phyloP scores from a whole-genome alignment of 352 stramenopile species.

The Discostella stelligera region DNA sequence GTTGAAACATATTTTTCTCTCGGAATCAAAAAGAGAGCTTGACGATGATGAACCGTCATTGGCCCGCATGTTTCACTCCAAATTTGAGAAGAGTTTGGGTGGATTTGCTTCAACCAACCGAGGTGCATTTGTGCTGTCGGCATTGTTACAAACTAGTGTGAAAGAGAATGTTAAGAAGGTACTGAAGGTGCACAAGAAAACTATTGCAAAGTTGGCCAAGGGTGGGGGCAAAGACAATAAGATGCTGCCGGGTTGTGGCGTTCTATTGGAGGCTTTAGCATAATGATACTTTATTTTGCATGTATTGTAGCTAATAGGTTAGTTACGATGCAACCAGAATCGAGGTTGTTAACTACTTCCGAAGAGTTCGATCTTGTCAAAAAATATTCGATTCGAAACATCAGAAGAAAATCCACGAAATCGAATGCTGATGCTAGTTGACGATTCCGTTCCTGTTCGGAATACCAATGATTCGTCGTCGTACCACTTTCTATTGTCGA shows the following conservation, averaged over 20 bases:
- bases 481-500: conserved; percentile 43
- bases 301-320: background rate
- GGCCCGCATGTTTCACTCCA: conserved; percentile 52
- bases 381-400: conserved; percentile 10
- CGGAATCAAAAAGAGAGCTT: conserved; percentile 40
- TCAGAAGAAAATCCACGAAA: conserved; percentile 10
- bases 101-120: conserved; percentile 66
- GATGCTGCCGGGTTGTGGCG: conserved; percentile 38
- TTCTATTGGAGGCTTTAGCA: conserved; percentile 42
- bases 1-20: conserved; percentile 76
- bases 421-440: conserved; percentile 15
- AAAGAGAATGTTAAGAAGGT: conserved; percentile 54
- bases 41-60: conserved; percentile 47
- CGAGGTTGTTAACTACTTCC: background rate
- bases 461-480: conserved; percentile 23
- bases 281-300: background rate
- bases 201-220: conserved; percentile 49
- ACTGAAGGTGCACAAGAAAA: conserved; percentile 43
- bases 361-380: conserved; percentile 18
- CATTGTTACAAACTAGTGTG: conserved; percentile 62
- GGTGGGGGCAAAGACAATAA: conserved; percentile 18
- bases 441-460: background rate
- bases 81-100: conserved; percentile 45
- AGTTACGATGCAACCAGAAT: background rate
- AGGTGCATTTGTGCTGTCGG: conserved; percentile 74